Conservation (phyloP, 2,329 filamentous ascomycete genomes). For the Venturia nashicola region DNA sequence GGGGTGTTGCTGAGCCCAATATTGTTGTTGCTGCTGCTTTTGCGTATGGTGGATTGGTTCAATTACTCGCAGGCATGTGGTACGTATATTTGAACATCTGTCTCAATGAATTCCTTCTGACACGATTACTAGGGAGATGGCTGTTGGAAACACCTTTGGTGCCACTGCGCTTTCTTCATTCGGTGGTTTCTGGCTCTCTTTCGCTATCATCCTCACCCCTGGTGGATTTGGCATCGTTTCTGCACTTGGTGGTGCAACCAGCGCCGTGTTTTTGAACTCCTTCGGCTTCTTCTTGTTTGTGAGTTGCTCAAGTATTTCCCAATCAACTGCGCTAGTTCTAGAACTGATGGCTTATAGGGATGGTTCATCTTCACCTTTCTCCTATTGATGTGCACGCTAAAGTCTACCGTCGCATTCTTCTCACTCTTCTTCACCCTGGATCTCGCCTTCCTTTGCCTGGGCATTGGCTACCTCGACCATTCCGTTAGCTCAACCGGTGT, state of each 20-base stretch:
- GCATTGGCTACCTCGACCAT: slow-evolving; percentile 38
- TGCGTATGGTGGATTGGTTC: slow-evolving; percentile 38
- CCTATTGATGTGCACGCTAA: slow-evolving; percentile 43
- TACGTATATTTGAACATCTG: slow-evolving; percentile 23
- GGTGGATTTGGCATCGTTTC: slow-evolving; percentile 37
- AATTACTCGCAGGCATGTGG: slow-evolving; percentile 42
- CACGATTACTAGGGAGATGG: slow-evolving; percentile 31
- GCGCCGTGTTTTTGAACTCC: slow-evolving; percentile 36
- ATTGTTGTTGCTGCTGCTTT: slow-evolving; percentile 36
- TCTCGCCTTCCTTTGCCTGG: slow-evolving; percentile 46
- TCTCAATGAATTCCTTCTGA: background rate
- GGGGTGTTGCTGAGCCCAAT: slow-evolving; percentile 29
- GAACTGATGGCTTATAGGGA: slow-evolving; percentile 16
- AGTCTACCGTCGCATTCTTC: slow-evolving; percentile 47
- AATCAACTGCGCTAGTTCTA: background rate
- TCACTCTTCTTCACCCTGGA: slow-evolving; percentile 46
- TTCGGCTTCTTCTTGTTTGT: slow-evolving; percentile 47
- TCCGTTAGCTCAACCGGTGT: slow-evolving; percentile 15
- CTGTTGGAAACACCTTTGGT: slow-evolving; percentile 51
- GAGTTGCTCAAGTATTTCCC: background rate
- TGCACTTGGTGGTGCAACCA: slow-evolving; percentile 28
- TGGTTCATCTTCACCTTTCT: slow-evolving; percentile 49
- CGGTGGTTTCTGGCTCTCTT: slow-evolving; percentile 50
- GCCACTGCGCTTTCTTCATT: slow-evolving; percentile 49
- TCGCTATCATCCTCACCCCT: slow-evolving; percentile 45